phyloP scores from a whole-genome alignment of 116 monocot species.

The Phalaenopsis hybrid region DNA sequence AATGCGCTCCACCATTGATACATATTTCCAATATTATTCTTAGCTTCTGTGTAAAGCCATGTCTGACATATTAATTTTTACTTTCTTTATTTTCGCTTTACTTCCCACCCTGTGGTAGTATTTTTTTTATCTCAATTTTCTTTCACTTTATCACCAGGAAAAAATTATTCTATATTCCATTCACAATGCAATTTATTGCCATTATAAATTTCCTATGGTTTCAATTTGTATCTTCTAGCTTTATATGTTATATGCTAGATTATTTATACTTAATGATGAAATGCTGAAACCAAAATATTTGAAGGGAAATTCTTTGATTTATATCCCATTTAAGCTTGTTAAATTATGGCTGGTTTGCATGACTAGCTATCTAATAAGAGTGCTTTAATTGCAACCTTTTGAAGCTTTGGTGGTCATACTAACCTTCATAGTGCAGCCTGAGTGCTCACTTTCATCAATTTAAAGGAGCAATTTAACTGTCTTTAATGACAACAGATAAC shows the following conservation, averaged over 20 bases:
- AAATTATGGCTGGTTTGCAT: not conserved
- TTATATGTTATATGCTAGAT: not conserved
- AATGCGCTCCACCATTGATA: not conserved
- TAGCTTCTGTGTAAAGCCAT: not conserved
- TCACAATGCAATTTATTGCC: not conserved
- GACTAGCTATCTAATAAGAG: not conserved
- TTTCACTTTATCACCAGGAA: too few relatives aligned
- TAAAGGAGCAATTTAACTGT: not conserved
- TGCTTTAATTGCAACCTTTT: not conserved
- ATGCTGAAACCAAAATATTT: not conserved
- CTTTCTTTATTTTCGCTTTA: not conserved
- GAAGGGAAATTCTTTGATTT: not conserved
- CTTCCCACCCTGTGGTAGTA: too few relatives aligned
- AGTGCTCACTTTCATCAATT: not conserved
- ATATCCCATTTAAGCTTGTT: not conserved
- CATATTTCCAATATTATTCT: not conserved
- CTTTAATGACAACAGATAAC: not conserved
- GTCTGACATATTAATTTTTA: not conserved
- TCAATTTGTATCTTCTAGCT: not conserved
- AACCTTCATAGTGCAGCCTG: not conserved
- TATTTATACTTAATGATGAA: not conserved
- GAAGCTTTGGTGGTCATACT: not conserved
- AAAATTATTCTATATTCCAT: not conserved
- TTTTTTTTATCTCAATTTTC: too few relatives aligned
- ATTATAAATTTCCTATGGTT: not conserved